A percentile compares a stretch with the other conserved stretches of the same genome.
Conservation (phyloP, 306 rosid species). For the Astragalus glycyphyllos region DNA sequence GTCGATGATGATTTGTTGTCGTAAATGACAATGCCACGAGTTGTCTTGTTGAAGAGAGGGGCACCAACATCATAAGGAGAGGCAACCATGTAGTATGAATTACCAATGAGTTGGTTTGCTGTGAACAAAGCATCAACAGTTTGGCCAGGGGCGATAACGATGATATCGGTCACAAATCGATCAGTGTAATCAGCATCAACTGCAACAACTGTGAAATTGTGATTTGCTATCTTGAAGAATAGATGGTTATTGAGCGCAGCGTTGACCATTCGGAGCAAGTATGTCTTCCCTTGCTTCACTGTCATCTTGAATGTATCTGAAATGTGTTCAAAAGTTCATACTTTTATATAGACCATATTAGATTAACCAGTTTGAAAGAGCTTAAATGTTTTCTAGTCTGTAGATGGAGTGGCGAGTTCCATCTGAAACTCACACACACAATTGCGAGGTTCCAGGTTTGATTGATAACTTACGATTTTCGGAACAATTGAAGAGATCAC, state of each 20-base stretch:
- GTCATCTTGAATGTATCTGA: slow-evolving; percentile 41
- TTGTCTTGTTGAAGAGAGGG: slow-evolving; percentile 37
- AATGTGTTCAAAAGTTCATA: background rate
- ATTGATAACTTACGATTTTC: slow-evolving; percentile 20
- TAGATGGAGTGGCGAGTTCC: too few relatives aligned
- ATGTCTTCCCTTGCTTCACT: slow-evolving; percentile 55
- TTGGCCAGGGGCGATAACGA: slow-evolving; percentile 59
- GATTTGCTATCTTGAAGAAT: slow-evolving; percentile 62
- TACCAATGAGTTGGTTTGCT: slow-evolving; percentile 48
- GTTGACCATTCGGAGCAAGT: slow-evolving; percentile 59
- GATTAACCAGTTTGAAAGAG: too few relatives aligned
- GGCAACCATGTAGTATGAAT: slow-evolving; percentile 67
- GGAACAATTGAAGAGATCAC: slow-evolving; percentile 60
- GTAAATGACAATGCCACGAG: slow-evolving; percentile 51
- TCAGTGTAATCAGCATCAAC: slow-evolving; percentile 62
- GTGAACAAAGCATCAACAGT: slow-evolving; percentile 58
- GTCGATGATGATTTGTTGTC: background rate
- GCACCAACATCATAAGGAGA: slow-evolving; percentile 34
- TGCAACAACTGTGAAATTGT: slow-evolving; percentile 60
- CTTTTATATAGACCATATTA: too few relatives aligned
- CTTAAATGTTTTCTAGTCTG: too few relatives aligned
- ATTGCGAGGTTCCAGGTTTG: too few relatives aligned
- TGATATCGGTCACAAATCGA: slow-evolving; percentile 46
- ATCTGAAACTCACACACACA: too few relatives aligned
- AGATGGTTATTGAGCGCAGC: slow-evolving; percentile 62